Evolutionary conservation across 2,329 filamentous ascomycete genomes (phyloP), one percentile per base, ranked within the genome.

Genomic region (Thelonectria olida): DNA sequence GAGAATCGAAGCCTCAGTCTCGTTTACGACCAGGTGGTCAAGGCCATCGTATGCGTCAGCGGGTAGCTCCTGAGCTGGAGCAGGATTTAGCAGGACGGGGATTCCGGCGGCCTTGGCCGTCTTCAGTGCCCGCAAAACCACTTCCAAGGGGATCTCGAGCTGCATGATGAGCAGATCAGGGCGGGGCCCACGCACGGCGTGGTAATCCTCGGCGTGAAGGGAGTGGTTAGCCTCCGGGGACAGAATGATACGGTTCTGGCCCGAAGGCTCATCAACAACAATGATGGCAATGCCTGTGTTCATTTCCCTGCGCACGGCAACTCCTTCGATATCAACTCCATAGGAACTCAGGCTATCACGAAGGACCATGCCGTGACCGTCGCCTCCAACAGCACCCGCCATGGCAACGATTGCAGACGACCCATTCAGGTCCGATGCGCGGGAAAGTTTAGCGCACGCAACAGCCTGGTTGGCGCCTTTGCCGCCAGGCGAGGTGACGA

Each of bases 381-480:
- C 90, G 66, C 83, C 79, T 57, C 92, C 92, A 0, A 94, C 90
- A 15, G 89, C 88, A 49, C 91, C 92, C 19, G 92, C 78, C 90
- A 95, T 93, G 71, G 85, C 82, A 38, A 94, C 85, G 38, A 74
- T 67, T 36, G 76, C 73, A 17, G 71, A 63, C 5, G 78, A 70
- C 28, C 84, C 74, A 47, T 72, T 61, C 54, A 76, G 67, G 61
- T 73, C 61, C 28, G 74, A 68, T 25, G 83, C 73, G 48, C 90
- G 86, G 1, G 92, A 96, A 51, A 96, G 86, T 65, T 95, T 92
- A 51, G 90, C 92, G 79, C 91, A 93, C 22, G 93, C 93, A 57
- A 97, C 92, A 61, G 93, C 94, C 81, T 98, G 95, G 81, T 98
- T 98, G 62, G 94, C 93, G 66, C 95, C 95, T 80, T 99, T 99